Conservation (phyloP, 2,329 filamentous ascomycete species). For the Colletotrichum sp. region DNA sequence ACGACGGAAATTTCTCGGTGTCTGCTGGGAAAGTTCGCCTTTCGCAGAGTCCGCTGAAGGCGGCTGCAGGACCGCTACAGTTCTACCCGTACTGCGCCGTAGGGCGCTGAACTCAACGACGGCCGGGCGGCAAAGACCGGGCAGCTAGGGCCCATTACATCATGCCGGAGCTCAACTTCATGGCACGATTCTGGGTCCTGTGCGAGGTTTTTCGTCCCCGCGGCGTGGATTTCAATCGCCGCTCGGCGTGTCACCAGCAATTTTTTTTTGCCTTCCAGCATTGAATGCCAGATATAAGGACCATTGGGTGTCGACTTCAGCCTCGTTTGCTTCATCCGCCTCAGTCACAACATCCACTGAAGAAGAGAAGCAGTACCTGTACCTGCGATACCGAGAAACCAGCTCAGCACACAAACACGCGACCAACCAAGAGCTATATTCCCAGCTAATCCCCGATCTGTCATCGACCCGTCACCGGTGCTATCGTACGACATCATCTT, state of each 20-base stretch:
- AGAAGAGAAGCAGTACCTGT: not conserved
- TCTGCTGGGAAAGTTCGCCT: conserved; percentile 19
- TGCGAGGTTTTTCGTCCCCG: conserved; percentile 9
- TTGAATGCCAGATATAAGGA: conserved; percentile 2
- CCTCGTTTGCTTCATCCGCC: not conserved
- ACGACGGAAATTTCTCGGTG: conserved; percentile 34
- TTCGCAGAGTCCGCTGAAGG: conserved; percentile 12
- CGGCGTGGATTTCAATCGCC: conserved; percentile 14
- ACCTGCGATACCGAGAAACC: not conserved
- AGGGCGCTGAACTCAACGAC: not conserved
- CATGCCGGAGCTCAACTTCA: conserved; percentile 18
- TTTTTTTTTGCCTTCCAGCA: not conserved
- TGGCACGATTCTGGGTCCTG: conserved; percentile 17
- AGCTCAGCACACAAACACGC: not conserved
- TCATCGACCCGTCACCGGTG: conserved; percentile 12
- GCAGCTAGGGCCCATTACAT: conserved; percentile 15
- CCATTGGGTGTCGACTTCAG: not conserved
- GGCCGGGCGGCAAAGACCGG: conserved; percentile 14
- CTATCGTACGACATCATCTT: conserved; percentile 14
- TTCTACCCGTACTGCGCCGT: not conserved
- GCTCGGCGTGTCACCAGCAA: conserved; percentile 4
- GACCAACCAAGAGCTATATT: not conserved
- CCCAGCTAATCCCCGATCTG: conserved; percentile 3
- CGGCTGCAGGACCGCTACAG: not conserved
- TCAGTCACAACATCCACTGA: not conserved